Evolutionary conservation across 1,284 basidiomycete genomes (phyloP).

Genomic region (Malassezia equina): DNA sequence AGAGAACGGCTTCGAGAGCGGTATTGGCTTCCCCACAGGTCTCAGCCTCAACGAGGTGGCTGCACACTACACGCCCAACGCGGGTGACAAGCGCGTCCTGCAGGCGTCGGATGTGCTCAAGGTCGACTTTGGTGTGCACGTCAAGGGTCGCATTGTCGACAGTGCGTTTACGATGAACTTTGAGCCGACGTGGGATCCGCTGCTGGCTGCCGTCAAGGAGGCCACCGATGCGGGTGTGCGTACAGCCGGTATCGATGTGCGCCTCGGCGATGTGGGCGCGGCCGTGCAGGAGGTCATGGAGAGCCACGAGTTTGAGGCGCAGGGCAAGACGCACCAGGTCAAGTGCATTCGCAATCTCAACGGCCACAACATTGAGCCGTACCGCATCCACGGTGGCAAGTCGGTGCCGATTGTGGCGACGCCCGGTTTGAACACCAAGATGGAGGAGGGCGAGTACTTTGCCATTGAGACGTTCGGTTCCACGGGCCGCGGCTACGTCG

Average conservation of each 20-base stretch:
- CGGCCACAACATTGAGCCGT: conserved; percentile 45
- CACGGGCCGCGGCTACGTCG: conserved; percentile 85
- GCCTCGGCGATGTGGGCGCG: conserved; percentile 82
- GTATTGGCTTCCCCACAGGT: conserved; percentile 90
- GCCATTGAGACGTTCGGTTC: conserved; percentile 98
- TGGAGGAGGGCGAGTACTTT: conserved; percentile 99
- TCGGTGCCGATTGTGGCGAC: conserved; percentile 76
- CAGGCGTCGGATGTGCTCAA: conserved; percentile 80
- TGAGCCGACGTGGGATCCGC: conserved; percentile 77
- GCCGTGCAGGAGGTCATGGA: conserved; percentile 98
- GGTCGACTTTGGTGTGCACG: conserved; percentile 94
- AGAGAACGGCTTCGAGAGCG: conserved; percentile 68
- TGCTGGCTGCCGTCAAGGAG: conserved; percentile 82
- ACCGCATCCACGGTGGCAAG: conserved; percentile 55
- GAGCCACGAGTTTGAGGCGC: conserved; percentile 87
- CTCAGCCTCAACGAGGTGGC: conserved; percentile 87
- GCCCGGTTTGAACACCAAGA: conserved; percentile 71
- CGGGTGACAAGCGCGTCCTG: conserved; percentile 82
- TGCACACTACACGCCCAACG: conserved; percentile 93
- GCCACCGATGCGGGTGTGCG: conserved; percentile 78
- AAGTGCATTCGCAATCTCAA: conserved; percentile 47
- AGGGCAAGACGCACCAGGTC: conserved; percentile 65
- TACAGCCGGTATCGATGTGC: conserved; percentile 79
- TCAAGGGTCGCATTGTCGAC: conserved; percentile 84
- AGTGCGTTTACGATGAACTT: conserved; percentile 89